Base-by-base conservation (phyloP, 1,284 basidiomycete genomes). In the Puccinia triticina region DNA sequence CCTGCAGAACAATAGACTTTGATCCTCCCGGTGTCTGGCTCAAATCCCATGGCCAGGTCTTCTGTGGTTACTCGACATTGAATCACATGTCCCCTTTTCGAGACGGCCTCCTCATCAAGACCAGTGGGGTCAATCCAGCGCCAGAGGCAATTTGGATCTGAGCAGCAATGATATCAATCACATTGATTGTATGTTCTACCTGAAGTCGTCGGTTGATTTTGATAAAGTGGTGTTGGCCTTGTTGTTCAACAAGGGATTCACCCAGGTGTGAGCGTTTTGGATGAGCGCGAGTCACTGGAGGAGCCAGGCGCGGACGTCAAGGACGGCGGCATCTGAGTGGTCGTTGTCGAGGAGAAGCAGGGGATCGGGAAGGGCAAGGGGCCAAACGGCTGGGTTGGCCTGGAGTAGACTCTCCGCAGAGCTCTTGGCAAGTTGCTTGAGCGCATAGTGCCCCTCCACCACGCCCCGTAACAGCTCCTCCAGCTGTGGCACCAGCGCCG, bases 31-130 rank as follows among this genome's bases (percentile, higher is more conserved):
- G 95, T 98, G 88, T 99, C 97, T 50, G 97, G 97, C 88, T 98
- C 94, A 93, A 99, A 99, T 87, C 90, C 90, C 80, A 91, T 87
- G 34, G 93, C 91, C 12, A 97, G 91, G 88, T 99, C 96, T 88
- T 99, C 97, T n/a, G 97, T 99, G 61, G 97, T 99, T 88, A 99
- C 91, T 89, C 97, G 95, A 88, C 95, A 98, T 87, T 99, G 97
- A 84, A 99, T 99, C 16, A 97, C 96, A 87, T 94, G 98, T 57
- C 97, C 97, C 83, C 97, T 93, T 88, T 95, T 95, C 84, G 92
- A 93, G 88, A 99, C 95, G 76, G 94, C 93, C 74, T 98, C 94
- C 88, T 99, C 97, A n/a, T 93, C 94, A 77, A 99, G 90, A 83
- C 96, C 97, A 99, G 93, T 87, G 98, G 95, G 46, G 94, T 92